A percentile compares a stretch with the other conserved stretches of the same genome.
These are phyloP conservation scores for Erythrobasidium yunnanense DNA, from an alignment of 768 basidiomycete genomes.

Conservation along the genomic window DNA sequence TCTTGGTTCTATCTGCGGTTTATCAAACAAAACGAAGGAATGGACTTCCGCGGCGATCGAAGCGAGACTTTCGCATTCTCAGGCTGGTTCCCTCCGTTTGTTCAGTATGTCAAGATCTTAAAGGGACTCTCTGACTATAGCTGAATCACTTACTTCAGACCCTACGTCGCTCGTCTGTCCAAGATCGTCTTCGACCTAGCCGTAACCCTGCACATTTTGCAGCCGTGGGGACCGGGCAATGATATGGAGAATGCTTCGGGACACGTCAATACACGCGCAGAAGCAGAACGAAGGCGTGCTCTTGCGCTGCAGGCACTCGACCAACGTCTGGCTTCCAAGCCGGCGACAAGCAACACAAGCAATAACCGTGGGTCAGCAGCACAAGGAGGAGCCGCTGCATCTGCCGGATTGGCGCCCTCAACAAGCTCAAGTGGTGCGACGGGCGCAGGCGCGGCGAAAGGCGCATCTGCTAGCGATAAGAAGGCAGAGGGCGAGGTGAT, in stretches of 20 bases:
- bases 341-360: conserved; percentile 6
- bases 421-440: not conserved
- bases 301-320: conserved; percentile 95
- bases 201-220: conserved; percentile 62
- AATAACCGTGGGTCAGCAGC: not conserved
- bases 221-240: conserved; percentile 60
- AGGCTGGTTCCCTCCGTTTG: conserved; percentile 90
- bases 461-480: not conserved
- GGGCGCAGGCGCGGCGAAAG: not conserved
- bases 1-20: conserved; percentile 92
- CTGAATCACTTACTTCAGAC: conserved; percentile 45
- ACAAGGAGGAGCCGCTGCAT: not conserved
- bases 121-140: not conserved
- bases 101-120: conserved; percentile 57
- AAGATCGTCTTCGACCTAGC: conserved; percentile 56
- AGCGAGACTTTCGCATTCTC: conserved; percentile 92
- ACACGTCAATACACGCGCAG: conserved; percentile 81
- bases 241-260: conserved; percentile 46
- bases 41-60: conserved; percentile 74
- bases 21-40: conserved; percentile 70
- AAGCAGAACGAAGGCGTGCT: conserved; percentile 95
- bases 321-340: conserved; percentile 59
- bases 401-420: not conserved
- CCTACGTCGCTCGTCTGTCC: conserved; percentile 57
- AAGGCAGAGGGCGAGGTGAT: conserved; percentile 17